These are phyloP conservation scores for Vitis hybrid DNA, from an alignment of 177 flowering plant genomes.

Conservation along the genomic window DNA sequence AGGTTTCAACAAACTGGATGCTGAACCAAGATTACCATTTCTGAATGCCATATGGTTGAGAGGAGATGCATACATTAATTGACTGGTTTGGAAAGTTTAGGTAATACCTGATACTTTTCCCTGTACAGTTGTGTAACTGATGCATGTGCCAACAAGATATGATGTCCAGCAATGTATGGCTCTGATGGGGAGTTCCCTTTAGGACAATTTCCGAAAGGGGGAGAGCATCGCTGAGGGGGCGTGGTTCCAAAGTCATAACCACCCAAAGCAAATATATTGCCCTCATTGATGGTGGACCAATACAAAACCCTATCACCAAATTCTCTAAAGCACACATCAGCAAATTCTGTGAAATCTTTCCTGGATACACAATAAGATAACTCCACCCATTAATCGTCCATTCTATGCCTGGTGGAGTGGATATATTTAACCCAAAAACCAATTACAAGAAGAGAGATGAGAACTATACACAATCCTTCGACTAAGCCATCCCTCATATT, in stretches of 20 bases:
- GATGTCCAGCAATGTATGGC: slow-evolving; percentile 54
- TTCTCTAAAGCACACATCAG: slow-evolving; percentile 41
- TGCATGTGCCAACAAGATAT: slow-evolving; percentile 65
- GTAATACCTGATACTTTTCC: slow-evolving; percentile 48
- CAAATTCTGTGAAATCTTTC: slow-evolving; percentile 31
- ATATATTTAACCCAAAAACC: background rate
- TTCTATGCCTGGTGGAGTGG: background rate
- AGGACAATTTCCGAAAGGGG: slow-evolving; percentile 28
- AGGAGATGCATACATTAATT: background rate
- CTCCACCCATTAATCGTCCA: background rate
- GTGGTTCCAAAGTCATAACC: too few relatives aligned
- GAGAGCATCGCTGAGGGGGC: slow-evolving; percentile 44
- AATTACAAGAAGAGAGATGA: background rate
- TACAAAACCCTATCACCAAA: slow-evolving; percentile 43
- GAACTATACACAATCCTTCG: too few relatives aligned
- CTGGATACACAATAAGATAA: slow-evolving; percentile 20
- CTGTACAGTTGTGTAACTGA: slow-evolving; percentile 54
- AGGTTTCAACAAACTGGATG: too few relatives aligned
- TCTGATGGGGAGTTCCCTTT: slow-evolving; percentile 63
- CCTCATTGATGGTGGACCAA: slow-evolving; percentile 41
- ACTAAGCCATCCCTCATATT: too few relatives aligned
- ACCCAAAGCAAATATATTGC: too few relatives aligned
- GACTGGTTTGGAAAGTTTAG: background rate
- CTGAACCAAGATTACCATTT: too few relatives aligned
- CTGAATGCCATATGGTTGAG: too few relatives aligned